A percentile compares a stretch with the other conserved stretches of the same genome.
phyloP scores from a whole-genome alignment of 176 grass and related monocot species.

The Avena sativa region DNA sequence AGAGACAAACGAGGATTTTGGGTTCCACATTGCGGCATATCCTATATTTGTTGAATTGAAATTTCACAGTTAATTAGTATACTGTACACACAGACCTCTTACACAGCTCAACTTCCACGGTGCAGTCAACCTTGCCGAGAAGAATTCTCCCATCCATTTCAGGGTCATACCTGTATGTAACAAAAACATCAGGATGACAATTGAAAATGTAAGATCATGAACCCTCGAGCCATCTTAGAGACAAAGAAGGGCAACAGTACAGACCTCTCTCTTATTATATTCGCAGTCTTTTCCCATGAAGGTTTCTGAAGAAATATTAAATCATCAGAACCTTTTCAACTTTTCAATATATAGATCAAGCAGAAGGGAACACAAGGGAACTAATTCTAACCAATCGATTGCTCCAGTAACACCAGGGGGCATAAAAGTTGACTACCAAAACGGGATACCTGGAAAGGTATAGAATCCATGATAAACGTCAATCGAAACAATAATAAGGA shows the following conservation, averaged over 20 bases:
- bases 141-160: constrained; percentile 96
- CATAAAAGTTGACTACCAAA: constrained; percentile 97
- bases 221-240: background rate
- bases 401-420: constrained; percentile 99
- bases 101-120: constrained; percentile 71
- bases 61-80: background rate
- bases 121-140: constrained; percentile 90
- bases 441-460: constrained; percentile 73
- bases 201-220: constrained; percentile 16
- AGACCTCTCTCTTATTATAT: constrained; percentile 94
- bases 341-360: constrained; percentile 20
- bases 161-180: constrained; percentile 84
- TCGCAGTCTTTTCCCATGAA: constrained; percentile 91
- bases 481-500: constrained; percentile 25
- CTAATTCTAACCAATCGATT: constrained; percentile 80
- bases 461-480: constrained; percentile 1
- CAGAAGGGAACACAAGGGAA: constrained; percentile 19
- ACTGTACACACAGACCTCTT: constrained; percentile 67
- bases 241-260: constrained; percentile 30
- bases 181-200: background rate
- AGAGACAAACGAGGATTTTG: constrained; percentile 20
- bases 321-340: constrained; percentile 35
- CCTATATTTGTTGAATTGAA: background rate
- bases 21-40: constrained; percentile 12
- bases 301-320: constrained; percentile 75